Evolutionary conservation across 345 rosid species (phyloP).

Genomic region (Corchorus capsularis): DNA sequence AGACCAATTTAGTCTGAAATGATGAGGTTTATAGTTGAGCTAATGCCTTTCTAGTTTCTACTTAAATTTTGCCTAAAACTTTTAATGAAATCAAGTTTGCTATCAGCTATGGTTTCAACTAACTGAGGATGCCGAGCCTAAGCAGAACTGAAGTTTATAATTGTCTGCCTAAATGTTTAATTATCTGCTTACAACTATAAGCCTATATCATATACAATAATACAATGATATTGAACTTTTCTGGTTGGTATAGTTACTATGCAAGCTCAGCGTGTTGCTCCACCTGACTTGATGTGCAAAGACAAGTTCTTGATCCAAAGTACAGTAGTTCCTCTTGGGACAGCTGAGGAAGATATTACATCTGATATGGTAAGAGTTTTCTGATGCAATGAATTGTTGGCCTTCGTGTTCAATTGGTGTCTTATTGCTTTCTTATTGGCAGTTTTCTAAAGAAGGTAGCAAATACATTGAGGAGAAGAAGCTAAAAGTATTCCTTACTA

Average conservation of each 20-base stretch:
- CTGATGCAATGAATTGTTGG: background rate
- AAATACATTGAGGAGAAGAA: conserved; percentile 50
- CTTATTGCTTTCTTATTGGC: conserved; percentile 15
- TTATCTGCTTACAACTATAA: background rate
- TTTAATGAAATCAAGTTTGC: background rate
- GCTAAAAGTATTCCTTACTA: conserved; percentile 45
- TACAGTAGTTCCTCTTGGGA: conserved; percentile 44
- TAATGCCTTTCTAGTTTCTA: background rate
- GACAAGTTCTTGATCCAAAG: conserved; percentile 66
- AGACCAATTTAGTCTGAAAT: too few species aligned
- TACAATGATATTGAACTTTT: conserved; percentile 1
- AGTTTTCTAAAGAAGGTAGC: conserved; percentile 51
- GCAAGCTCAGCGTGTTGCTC: conserved; percentile 53
- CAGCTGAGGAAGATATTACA: conserved; percentile 46
- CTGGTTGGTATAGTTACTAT: conserved; percentile 42
- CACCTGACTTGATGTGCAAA: conserved; percentile 55
- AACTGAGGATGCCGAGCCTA: background rate
- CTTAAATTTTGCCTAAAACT: background rate
- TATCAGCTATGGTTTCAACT: background rate
- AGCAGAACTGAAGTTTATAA: too few species aligned
- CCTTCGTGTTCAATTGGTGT: background rate
- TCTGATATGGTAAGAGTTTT: conserved; percentile 36
- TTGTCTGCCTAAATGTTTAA: background rate
- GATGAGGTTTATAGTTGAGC: background rate
- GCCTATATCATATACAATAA: background rate